Evolutionary conservation across 2,329 filamentous ascomycete genomes (phyloP), one percentile per base, ranked within the genome.

Genomic region (Colletotrichum viniferum): DNA sequence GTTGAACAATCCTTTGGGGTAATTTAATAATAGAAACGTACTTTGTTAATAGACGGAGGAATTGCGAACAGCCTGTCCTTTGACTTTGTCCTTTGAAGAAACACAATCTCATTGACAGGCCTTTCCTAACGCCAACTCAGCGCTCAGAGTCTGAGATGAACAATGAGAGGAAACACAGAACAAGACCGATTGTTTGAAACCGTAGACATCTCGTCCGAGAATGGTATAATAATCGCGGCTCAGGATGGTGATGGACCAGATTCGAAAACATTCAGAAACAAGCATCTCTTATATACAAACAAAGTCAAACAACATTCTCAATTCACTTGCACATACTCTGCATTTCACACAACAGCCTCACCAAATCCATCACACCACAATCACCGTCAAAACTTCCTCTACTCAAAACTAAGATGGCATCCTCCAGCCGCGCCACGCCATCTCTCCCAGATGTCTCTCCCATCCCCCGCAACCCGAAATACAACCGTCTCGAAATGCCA

Each of bases 381-480:
- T 32, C 36, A n/a, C n/a, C 18, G 1, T n/a, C 18, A 48, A 48
- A n/a, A 10, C 38, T 0, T 12, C 38, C 38, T n/a, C 18, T n/a
- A 10, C 38, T 9, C 4, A n/a, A 43, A 43, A n/a, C 8, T 0
- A n/a, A 48, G 0, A 48, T 48, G 38, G 18, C 38, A 10, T 48
- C 18, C 18, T 48, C 38, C 18, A n/a, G 38, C 18, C 43, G 10
- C 4, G 5, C 43, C 43, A 4, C 43, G 4, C 4, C 43, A 52
- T 7, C 43, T 13, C 43, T 21, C 43, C 43, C 43, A 52, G 43
- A 52, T 0, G n/a, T 52, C 3, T 12, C n/a, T 0, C n/a, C 43
- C 12, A 0, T 21, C 12, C 43, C n/a, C n/a, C n/a, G 1, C 43
- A 52, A 2, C 2, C 9, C 38, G 0, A 4, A n/a, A 5, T 48